phyloP scores from a whole-genome alignment of 2,329 filamentous ascomycete species.

The Parascedosporium putredinis region DNA sequence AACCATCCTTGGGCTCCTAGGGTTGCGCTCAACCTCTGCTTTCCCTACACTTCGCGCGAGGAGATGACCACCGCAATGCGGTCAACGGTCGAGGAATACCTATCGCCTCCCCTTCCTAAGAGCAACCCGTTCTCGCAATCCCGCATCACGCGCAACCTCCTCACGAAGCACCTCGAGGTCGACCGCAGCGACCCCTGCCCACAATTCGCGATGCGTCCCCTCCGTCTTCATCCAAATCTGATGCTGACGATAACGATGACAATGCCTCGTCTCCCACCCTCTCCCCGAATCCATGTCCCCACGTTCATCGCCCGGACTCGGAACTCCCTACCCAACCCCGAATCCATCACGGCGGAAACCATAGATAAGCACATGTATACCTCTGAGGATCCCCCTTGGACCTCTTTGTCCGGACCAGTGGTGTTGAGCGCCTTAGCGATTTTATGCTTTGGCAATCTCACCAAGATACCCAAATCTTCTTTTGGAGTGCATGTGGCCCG shows the following conservation, averaged over 20 bases:
- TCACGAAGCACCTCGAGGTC: constrained; percentile 49
- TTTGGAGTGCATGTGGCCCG: constrained; percentile 90
- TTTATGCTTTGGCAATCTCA: constrained; percentile 99
- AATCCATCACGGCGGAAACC: constrained; percentile 75
- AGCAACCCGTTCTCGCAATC: constrained; percentile 75
- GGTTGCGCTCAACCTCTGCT: constrained; percentile 78
- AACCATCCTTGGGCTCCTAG: constrained; percentile 21
- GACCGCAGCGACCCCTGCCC: constrained; percentile 31
- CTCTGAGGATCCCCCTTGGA: constrained; percentile 78
- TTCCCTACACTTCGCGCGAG: constrained; percentile 91
- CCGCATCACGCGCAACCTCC: constrained; percentile 77
- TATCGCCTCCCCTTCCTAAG: constrained; percentile 50
- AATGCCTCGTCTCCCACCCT: constrained; percentile 52
- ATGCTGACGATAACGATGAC: constrained; percentile 39
- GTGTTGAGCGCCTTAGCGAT: constrained; percentile 84
- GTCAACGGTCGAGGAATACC: constrained; percentile 78
- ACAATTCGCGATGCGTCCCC: constrained; percentile 40
- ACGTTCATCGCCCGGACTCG: constrained; percentile 21
- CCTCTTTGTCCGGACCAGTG: constrained; percentile 82
- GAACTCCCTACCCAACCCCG: constrained; percentile 56
- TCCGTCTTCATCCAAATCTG: constrained; percentile 33
- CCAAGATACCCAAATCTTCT: constrained; percentile 83
- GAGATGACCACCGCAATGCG: constrained; percentile 89
- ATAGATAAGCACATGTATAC: constrained; percentile 85
- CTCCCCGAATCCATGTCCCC: constrained; percentile 41